A percentile compares a stretch with the other conserved stretches of the same genome.
Conservation (phyloP, 2,329 filamentous ascomycete species). For the Cryphonectria nitschkei region DNA sequence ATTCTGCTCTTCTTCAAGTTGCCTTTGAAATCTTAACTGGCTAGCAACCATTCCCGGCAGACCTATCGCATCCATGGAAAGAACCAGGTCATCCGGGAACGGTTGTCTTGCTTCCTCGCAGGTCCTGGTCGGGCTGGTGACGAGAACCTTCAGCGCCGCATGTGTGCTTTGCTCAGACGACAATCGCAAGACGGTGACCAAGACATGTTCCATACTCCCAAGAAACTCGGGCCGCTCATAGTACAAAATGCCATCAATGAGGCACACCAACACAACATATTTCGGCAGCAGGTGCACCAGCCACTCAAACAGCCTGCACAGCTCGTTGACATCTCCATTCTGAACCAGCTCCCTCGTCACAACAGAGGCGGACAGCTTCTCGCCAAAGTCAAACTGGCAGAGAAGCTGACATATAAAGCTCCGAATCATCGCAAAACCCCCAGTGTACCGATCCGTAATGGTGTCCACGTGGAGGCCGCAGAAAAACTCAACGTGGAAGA, state of each 20-base stretch:
- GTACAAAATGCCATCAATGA: slow-evolving; percentile 10
- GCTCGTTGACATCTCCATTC: background rate
- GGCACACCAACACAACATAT: background rate
- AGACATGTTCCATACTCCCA: background rate
- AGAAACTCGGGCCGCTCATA: slow-evolving; percentile 1
- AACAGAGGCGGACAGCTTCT: background rate
- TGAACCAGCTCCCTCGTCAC: background rate
- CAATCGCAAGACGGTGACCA: background rate
- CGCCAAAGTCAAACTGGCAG: background rate
- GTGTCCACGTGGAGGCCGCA: slow-evolving; percentile 9
- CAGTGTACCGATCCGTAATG: background rate
- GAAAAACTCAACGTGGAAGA: slow-evolving; percentile 6
- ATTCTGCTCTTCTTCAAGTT: background rate
- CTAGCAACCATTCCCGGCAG: background rate
- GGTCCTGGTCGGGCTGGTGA: slow-evolving; percentile 16
- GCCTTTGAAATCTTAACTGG: background rate
- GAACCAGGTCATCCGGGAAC: background rate
- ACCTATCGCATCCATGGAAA: slow-evolving; percentile 5
- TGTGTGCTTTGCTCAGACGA: background rate
- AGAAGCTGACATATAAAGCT: slow-evolving; percentile 18
- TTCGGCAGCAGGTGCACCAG: background rate
- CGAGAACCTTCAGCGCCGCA: background rate
- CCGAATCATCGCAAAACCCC: slow-evolving; percentile 6
- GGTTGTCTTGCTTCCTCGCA: background rate
- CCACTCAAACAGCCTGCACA: background rate